A percentile compares a stretch with the other conserved stretches of the same genome.
Conservation (phyloP, 1,284 basidiomycete species). For the Gomphus bonarii region DNA sequence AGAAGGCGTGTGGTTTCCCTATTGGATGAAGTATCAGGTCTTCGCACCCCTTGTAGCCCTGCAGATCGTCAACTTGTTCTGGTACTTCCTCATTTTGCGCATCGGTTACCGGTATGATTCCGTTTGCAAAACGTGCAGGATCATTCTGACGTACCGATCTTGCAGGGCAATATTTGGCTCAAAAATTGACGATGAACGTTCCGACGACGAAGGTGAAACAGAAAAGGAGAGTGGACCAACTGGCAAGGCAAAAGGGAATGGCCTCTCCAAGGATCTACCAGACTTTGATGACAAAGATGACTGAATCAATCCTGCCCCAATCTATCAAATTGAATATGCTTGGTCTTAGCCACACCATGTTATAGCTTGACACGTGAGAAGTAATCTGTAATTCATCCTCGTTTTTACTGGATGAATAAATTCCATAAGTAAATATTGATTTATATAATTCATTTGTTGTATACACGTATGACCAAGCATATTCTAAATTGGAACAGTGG, state of each 20-base stretch:
- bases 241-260: background rate
- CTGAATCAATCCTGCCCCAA: background rate
- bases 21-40: constrained; percentile 80
- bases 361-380: too few relatives aligned
- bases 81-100: constrained; percentile 77
- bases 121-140: background rate
- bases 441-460: too few relatives aligned
- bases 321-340: too few relatives aligned
- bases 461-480: background rate
- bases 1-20: constrained; percentile 60
- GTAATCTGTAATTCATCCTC: too few relatives aligned
- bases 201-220: constrained; percentile 32
- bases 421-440: too few relatives aligned
- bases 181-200: constrained; percentile 28
- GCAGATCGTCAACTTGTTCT: constrained; percentile 82
- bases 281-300: background rate
- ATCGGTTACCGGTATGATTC: constrained; percentile 43
- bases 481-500: background rate
- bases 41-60: constrained; percentile 67
- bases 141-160: background rate
- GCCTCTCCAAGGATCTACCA: background rate
- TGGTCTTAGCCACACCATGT: background rate
- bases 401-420: too few relatives aligned
- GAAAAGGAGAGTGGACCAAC: background rate
- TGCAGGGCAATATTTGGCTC: constrained; percentile 22